Base-by-base conservation (phyloP, 306 rosid species). In the Rosa persica region DNA sequence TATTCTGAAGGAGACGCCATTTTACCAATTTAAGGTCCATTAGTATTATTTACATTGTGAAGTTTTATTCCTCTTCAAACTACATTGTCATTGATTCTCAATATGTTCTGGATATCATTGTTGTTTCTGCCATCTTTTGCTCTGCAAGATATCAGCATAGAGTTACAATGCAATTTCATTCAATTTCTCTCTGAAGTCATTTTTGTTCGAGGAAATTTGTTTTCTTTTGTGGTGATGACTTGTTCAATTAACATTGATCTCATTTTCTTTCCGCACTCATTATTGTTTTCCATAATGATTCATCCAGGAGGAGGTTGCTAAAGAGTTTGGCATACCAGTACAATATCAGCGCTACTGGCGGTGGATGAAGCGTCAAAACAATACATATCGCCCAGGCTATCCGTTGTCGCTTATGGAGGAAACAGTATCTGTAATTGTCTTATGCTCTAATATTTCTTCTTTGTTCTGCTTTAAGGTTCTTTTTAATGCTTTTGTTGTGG, bases 341-440 rank as follows among this genome's bases (percentile, higher is more conserved):
- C 94, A 89, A 72, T 83, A 88, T 86, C 94, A 88, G 85, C 93
- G 97, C 19, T 91, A 85, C 85, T 93, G 98, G 98, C 54, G 89
- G 62, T 93, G 98, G 98, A 96, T 88, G 20, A 88, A 87, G 88
- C 36, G 97, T 25, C 89, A 86, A 75, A 93, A 91, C 83, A 89
- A 88, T 74, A 89, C 97, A 4, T 91, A 93, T 83, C 93, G 98
- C 64, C 98, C 94, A 65, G 81, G 82, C 65, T 85, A 97, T 61
- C 98, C 90, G 76, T 79, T 89, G 86, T 89, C 89, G 10, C 87
- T 79, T 48, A 23, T 80, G 65, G 94, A 91, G 81, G 96, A 91
- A 89, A 65, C 88, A 68, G 94, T 87, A 86, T 81, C 90, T 57
- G 96, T 93, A 87, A 81, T 49, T 80, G 61, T 82, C 73, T 71